Evolutionary conservation across 2,329 filamentous ascomycete species (phyloP).

Genomic region (Ascochyta pisi): DNA sequence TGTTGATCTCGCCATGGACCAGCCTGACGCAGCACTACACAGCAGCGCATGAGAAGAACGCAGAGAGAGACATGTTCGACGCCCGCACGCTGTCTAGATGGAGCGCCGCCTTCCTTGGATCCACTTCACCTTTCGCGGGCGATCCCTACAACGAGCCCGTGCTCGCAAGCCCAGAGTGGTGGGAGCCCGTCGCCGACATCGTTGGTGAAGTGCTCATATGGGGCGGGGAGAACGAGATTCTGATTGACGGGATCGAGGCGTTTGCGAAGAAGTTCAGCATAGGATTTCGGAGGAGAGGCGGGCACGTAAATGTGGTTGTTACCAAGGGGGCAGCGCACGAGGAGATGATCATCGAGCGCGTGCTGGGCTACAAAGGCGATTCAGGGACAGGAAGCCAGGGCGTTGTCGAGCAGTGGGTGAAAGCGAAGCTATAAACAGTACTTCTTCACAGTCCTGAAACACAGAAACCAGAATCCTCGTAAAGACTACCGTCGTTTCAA

Average conservation of each 20-base stretch:
- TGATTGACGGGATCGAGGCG: conserved; percentile 63
- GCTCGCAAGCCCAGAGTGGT: conserved; percentile 61
- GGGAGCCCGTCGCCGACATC: conserved; percentile 54
- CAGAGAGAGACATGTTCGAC: conserved; percentile 60
- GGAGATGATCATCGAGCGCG: conserved; percentile 52
- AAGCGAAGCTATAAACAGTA: conserved; percentile 38
- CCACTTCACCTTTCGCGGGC: conserved; percentile 55
- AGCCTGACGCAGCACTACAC: conserved; percentile 56
- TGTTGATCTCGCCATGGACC: conserved; percentile 67
- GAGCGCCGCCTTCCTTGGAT: conserved; percentile 57
- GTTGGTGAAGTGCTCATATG: conserved; percentile 60
- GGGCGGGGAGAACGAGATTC: conserved; percentile 62
- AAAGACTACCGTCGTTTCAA: too few relatives aligned
- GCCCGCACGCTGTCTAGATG: conserved; percentile 53
- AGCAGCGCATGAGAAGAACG: conserved; percentile 54
- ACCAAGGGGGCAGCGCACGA: conserved; percentile 50
- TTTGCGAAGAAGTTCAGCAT: conserved; percentile 58
- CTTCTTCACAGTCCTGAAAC: too few relatives aligned
- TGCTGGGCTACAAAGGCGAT: conserved; percentile 49
- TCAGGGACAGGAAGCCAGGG: conserved; percentile 45
- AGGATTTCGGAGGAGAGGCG: conserved; percentile 42
- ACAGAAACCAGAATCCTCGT: too few relatives aligned
- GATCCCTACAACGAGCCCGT: conserved; percentile 61
- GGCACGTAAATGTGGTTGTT: conserved; percentile 44
- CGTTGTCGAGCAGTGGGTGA: conserved; percentile 50